Base-by-base conservation (phyloP, 1,139 yeast genomes). In the Nadsonia commutata region DNA sequence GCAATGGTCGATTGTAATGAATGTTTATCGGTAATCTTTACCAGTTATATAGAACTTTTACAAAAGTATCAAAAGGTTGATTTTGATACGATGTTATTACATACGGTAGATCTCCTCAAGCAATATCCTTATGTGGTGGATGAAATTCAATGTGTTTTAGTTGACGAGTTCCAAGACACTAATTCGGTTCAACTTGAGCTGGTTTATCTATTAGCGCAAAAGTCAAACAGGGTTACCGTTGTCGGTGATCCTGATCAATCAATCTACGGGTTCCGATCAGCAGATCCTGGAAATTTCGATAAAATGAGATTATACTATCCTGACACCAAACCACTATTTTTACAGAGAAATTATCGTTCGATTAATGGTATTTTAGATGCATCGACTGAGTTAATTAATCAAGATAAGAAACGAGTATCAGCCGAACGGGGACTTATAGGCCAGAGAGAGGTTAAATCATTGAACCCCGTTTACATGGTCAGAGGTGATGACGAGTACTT, bases 171-270 rank as follows among this genome's bases (percentile, higher is more conserved):
- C 53, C 98, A 90, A 62, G 98, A 90, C 55, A 86, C 96, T 0
- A 85, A 83, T 52, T 68, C 68, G 22, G 69, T 84, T 19, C 97
- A 90, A 56, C 66, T 85, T 48, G 72, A 74, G 44, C 64, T 90
- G 40, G 72, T 84, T 69, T 72, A 71, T 48, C 64, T 67, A 18
- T 70, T 88, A 50, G 77, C 84, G 0, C 58, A 62, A 17, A 62
- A 63, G 3, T 58, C 61, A 39, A 53, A 53, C 18, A 79, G 79
- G 48, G 68, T 88, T 7, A 83, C 96, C 0, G 76, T 86, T 1
- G 97, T 90, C 1, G 98, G 98, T 1, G 98, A 90, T 54, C 95
- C 96, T 0, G 96, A 90, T 60, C 97, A 90, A 59, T 80, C 95
- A 55, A 90, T 90, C 22, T 90, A 90, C 57, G 85, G 80, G 1